Percentiles rank a stretch among this genome's conserved stretches.
phyloP scores from a whole-genome alignment of 331 rosid genomes.

The Arachis monticola region DNA sequence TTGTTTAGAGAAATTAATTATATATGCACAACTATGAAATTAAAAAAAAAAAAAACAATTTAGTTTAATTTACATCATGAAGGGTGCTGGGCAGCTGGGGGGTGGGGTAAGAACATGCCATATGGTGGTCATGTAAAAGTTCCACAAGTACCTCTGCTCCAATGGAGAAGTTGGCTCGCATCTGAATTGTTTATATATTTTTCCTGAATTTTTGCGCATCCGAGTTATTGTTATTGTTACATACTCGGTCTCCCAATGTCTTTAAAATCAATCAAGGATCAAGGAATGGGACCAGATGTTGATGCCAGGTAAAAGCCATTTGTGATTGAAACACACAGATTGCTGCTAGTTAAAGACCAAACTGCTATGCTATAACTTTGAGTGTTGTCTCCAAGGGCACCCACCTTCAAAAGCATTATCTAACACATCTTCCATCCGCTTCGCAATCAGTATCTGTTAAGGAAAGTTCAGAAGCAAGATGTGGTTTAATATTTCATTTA shows the following conservation, averaged over 20 bases:
- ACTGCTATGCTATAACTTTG: conserved; percentile 66
- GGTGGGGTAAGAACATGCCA: no score
- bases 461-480: conserved; percentile 9
- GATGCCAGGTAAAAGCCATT: conserved; percentile 36
- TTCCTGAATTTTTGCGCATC: conserved; percentile 32
- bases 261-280: conserved; percentile 28
- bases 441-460: conserved; percentile 82
- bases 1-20: conserved; percentile 15
- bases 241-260: conserved; percentile 21
- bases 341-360: conserved; percentile 8
- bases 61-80: background rate
- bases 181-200: conserved; percentile 12
- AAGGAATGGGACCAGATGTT: conserved; percentile 20
- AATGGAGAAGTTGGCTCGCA: conserved; percentile 34
- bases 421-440: conserved; percentile 91
- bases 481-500: conserved; percentile 21
- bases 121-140: background rate
- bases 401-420: conserved; percentile 98
- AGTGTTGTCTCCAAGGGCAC: conserved; percentile 84
- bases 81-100: background rate
- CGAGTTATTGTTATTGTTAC: background rate
- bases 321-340: conserved; percentile 32
- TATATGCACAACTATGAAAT: conserved; percentile 40
- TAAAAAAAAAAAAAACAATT: background rate
- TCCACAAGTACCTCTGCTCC: conserved; percentile 12